phyloP scores from a whole-genome alignment of 1,284 basidiomycete genomes.

The Ceratobasidium sp. region DNA sequence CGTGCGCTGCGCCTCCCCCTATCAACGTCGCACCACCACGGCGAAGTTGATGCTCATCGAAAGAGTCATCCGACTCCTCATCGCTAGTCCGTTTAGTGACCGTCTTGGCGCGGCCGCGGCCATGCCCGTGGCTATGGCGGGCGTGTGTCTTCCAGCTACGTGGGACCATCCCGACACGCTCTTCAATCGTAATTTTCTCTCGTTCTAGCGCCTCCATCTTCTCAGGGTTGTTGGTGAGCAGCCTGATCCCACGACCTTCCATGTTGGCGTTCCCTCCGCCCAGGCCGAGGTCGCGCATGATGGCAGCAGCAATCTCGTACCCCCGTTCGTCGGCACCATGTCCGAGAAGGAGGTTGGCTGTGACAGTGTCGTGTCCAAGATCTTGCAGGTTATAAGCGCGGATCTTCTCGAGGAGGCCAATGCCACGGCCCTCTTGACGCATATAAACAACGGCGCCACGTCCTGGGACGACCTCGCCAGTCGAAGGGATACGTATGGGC shows the following conservation, averaged over 20 bases:
- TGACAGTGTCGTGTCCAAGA: slow-evolving; percentile 97
- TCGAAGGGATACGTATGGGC: slow-evolving; percentile 67
- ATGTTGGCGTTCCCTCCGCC: slow-evolving; percentile 65
- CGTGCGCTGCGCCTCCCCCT: slow-evolving; percentile 82
- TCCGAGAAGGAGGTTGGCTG: slow-evolving; percentile 95
- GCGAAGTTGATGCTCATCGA: slow-evolving; percentile 57
- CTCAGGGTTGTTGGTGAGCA: slow-evolving; percentile 98
- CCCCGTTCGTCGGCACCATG: slow-evolving; percentile 94
- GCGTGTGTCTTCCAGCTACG: slow-evolving; percentile 78
- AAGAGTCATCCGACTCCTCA: slow-evolving; percentile 47
- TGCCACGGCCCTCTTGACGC: slow-evolving; percentile 98
- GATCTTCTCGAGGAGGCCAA: slow-evolving; percentile 96
- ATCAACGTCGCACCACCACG: slow-evolving; percentile 84
- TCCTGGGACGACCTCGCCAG: slow-evolving; percentile 68
- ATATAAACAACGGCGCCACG: slow-evolving; percentile 97
- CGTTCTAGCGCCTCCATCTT: slow-evolving; percentile 90
- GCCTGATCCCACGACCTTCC: slow-evolving; percentile 73
- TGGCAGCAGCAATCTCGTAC: slow-evolving; percentile 93
- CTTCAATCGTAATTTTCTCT: slow-evolving; percentile 85
- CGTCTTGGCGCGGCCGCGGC: slow-evolving; percentile 37
- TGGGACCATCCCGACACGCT: slow-evolving; percentile 95
- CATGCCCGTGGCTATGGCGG: slow-evolving; percentile 48
- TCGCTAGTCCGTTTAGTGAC: slow-evolving; percentile 28
- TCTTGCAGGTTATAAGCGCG: slow-evolving; percentile 99
- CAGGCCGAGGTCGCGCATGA: slow-evolving; percentile 89